These are phyloP conservation scores for Camellia japonica DNA, from an alignment of 148 eudicot genomes.

Conservation along the genomic window DNA sequence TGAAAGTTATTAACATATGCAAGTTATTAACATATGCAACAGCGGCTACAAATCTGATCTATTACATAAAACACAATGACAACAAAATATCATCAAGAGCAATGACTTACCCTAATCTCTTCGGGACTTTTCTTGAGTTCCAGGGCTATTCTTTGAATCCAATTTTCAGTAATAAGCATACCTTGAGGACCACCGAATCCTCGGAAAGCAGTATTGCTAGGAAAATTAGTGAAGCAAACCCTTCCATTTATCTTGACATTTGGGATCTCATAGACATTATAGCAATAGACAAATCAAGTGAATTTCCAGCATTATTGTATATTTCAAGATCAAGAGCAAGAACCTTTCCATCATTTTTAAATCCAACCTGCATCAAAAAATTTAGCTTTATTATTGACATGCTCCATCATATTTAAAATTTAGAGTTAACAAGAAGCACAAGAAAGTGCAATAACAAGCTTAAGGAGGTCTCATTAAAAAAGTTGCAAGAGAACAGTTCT, in stretches of 20 bases:
- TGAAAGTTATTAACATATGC: neutral
- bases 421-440: neutral
- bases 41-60: neutral
- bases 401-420: neutral
- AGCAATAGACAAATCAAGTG: constrained; percentile 83
- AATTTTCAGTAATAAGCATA: constrained; percentile 91
- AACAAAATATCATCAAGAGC: neutral
- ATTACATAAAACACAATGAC: neutral
- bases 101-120: constrained; percentile 70
- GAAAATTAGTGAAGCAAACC: constrained; percentile 93
- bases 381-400: neutral
- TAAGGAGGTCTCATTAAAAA: neutral
- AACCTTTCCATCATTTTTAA: constrained; percentile 78
- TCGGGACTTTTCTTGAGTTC: constrained; percentile 80
- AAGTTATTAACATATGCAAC: neutral
- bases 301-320: constrained; percentile 91
- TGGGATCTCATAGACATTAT: constrained; percentile 92
- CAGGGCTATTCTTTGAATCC: constrained; percentile 94
- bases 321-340: constrained; percentile 90
- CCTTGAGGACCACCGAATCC: constrained; percentile 99
- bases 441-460: neutral
- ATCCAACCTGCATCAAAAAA: constrained; percentile 67
- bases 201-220: constrained; percentile 95
- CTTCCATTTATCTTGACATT: constrained; percentile 71
- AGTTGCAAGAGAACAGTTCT: neutral